Percentiles rank a stretch among this genome's conserved stretches.
phyloP scores from a whole-genome alignment of 2,329 filamentous ascomycete genomes.

The Fusarium cyanostomum region DNA sequence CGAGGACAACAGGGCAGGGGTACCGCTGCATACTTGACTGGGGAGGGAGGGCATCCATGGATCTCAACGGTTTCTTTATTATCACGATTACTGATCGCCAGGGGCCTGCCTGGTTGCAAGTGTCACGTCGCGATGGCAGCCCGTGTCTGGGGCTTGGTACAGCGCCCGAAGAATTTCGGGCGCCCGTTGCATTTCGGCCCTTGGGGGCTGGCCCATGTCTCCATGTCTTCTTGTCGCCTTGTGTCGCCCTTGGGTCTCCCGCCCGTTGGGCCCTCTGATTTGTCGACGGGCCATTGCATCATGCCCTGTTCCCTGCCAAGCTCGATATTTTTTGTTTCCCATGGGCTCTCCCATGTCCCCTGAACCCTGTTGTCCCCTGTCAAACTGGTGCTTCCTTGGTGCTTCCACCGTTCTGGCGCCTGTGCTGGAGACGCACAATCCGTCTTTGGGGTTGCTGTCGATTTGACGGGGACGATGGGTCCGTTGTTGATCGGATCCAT shows the following conservation, averaged over 20 bases:
- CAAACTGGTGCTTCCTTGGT: slow-evolving; percentile 34
- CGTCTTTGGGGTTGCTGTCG: slow-evolving; percentile 1
- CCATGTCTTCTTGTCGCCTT: background rate
- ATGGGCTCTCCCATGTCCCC: slow-evolving; percentile 1
- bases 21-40: too few relatives aligned
- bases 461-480: slow-evolving; percentile 21
- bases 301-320: slow-evolving; percentile 16
- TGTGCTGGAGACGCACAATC: slow-evolving; percentile 22
- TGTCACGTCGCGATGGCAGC: slow-evolving; percentile 27
- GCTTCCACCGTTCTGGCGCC: slow-evolving; percentile 36
- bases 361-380: slow-evolving; percentile 15
- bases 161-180: slow-evolving; percentile 42
- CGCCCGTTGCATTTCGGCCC: slow-evolving; percentile 36
- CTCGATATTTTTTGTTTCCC: slow-evolving; percentile 29
- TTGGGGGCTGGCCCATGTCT: slow-evolving; percentile 4
- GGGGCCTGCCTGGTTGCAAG: slow-evolving; percentile 14
- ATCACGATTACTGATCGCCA: slow-evolving; percentile 41
- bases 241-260: background rate
- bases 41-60: slow-evolving; percentile 8
- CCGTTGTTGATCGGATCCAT: slow-evolving; percentile 33
- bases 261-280: slow-evolving; percentile 18
- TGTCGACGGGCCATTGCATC: slow-evolving; percentile 7
- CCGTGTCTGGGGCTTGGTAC: slow-evolving; percentile 17
- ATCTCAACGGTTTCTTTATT: slow-evolving; percentile 32
- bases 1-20: slow-evolving; percentile 6